Conservation (phyloP, 352 stramenopile species). For the Globisporangium okanoganense region DNA sequence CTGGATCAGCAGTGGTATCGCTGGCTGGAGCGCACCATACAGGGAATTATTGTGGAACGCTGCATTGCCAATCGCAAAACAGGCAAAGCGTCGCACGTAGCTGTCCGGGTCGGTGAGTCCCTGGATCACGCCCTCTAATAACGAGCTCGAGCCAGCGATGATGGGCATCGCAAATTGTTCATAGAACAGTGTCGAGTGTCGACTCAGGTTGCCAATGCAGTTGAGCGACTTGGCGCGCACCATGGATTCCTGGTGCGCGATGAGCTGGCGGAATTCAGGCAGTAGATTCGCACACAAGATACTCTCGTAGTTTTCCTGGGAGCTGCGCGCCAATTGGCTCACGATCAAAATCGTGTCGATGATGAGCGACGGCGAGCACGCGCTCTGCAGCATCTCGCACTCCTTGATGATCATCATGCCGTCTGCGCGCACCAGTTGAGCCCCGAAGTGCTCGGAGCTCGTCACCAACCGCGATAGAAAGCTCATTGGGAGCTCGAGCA, state of each 20-base stretch:
- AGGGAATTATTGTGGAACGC: conserved; percentile 86
- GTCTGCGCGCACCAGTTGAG: conserved; percentile 68
- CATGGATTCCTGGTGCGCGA: conserved; percentile 61
- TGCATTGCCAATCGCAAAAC: conserved; percentile 93
- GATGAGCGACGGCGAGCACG: conserved; percentile 54
- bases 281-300: conserved; percentile 57
- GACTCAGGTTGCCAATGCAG: conserved; percentile 91
- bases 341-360: conserved; percentile 83
- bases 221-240: conserved; percentile 88
- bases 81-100: conserved; percentile 90
- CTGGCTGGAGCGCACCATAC: conserved; percentile 60
- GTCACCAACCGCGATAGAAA: conserved; percentile 84
- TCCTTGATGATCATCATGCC: conserved; percentile 70
- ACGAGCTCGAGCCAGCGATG: conserved; percentile 16
- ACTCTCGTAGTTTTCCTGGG: conserved; percentile 61
- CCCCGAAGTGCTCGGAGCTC: conserved; percentile 80
- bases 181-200: conserved; percentile 90
- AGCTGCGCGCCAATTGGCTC: conserved; percentile 84
- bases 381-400: conserved; percentile 45
- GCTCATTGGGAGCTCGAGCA: conserved; percentile 68
- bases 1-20: conserved; percentile 61
- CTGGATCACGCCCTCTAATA: conserved; percentile 62
- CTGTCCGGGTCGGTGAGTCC: conserved; percentile 61
- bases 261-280: conserved; percentile 47
- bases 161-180: conserved; percentile 35